Evolutionary conservation across 768 basidiomycete genomes (phyloP).

Genomic region (Cubamyces lactineus): DNA sequence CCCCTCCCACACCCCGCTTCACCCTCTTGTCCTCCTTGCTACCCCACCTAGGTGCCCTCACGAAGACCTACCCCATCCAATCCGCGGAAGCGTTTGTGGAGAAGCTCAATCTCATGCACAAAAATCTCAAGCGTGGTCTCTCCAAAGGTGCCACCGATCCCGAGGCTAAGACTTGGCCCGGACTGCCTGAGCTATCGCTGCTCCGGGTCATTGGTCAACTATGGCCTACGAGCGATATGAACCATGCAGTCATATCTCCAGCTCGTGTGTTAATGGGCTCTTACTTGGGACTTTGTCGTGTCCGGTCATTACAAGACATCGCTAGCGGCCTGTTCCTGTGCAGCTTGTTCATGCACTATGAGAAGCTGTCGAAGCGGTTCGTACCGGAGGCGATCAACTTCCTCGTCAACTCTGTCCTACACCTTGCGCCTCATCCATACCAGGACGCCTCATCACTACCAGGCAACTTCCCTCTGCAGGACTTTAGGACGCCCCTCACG

Average conservation of each 20-base stretch:
- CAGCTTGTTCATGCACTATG: constrained; percentile 84
- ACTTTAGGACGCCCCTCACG: constrained; percentile 59
- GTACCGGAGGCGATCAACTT: constrained; percentile 92
- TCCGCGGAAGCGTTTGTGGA: constrained; percentile 77
- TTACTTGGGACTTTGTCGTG: constrained; percentile 83
- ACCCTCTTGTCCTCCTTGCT: constrained; percentile 64
- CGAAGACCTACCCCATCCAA: constrained; percentile 79
- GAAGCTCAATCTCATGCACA: constrained; percentile 90
- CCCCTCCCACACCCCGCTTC: constrained; percentile 63
- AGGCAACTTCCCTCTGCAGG: constrained; percentile 71
- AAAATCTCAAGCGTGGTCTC: constrained; percentile 81
- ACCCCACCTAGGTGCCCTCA: constrained; percentile 79
- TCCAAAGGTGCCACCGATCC: constrained; percentile 62
- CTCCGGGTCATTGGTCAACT: constrained; percentile 78
- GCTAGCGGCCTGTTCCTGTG: constrained; percentile 88
- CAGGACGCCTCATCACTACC: constrained; percentile 53
- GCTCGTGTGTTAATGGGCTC: constrained; percentile 88
- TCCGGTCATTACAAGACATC: constrained; percentile 75
- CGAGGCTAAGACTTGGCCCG: constrained; percentile 86
- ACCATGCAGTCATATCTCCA: constrained; percentile 86
- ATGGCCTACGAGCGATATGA: constrained; percentile 96
- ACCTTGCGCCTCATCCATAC: constrained; percentile 70
- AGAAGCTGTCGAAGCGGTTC: constrained; percentile 79
- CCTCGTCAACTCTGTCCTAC: constrained; percentile 65
- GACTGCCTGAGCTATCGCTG: constrained; percentile 77